Percentiles rank a stretch among this genome's conserved stretches.
Evolutionary conservation across 306 rosid genomes (phyloP).

Genomic region (Clitoria ternatea): DNA sequence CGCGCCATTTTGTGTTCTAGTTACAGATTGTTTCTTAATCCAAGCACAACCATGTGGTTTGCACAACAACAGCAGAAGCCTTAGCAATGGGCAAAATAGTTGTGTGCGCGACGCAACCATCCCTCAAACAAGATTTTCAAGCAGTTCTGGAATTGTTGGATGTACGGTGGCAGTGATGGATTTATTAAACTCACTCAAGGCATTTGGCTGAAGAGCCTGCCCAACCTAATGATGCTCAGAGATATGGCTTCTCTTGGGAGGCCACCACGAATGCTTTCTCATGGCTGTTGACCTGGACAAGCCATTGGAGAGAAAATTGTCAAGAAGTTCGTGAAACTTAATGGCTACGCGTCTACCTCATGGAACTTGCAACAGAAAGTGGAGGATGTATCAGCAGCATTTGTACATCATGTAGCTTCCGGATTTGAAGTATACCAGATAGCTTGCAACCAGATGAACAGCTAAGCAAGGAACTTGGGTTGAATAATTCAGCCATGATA

Average conservation of each 20-base stretch:
- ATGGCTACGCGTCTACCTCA: conserved; percentile 65
- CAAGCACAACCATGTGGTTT: conserved; percentile 97
- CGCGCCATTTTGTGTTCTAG: conserved; percentile 41
- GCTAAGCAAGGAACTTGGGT: conserved; percentile 71
- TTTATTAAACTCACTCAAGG: conserved; percentile 60
- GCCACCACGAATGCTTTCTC: conserved; percentile 87
- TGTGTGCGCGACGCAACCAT: conserved; percentile 78
- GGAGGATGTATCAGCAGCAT: conserved; percentile 71
- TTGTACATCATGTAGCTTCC: conserved; percentile 59
- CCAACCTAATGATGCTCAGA: conserved; percentile 61
- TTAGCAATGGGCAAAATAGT: conserved; percentile 93
- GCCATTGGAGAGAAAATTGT: conserved; percentile 19
- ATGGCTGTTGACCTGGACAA: conserved; percentile 51
- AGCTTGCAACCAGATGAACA: conserved; percentile 83
- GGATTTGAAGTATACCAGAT: conserved; percentile 74
- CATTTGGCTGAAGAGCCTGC: conserved; percentile 60
- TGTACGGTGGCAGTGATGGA: conserved; percentile 39
- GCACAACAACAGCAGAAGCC: conserved; percentile 97
- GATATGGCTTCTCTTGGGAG: conserved; percentile 75
- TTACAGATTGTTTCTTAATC: conserved; percentile 86
- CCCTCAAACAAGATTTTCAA: conserved; percentile 94
- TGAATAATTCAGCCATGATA: conserved; percentile 32
- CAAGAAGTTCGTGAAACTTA: conserved; percentile 37
- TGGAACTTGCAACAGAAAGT: conserved; percentile 34
- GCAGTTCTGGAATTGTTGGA: conserved; percentile 84